Evolutionary conservation across 805 yeast species (phyloP), one percentile per base, ranked within the genome.

Genomic region (Clavispora asparagi): DNA sequence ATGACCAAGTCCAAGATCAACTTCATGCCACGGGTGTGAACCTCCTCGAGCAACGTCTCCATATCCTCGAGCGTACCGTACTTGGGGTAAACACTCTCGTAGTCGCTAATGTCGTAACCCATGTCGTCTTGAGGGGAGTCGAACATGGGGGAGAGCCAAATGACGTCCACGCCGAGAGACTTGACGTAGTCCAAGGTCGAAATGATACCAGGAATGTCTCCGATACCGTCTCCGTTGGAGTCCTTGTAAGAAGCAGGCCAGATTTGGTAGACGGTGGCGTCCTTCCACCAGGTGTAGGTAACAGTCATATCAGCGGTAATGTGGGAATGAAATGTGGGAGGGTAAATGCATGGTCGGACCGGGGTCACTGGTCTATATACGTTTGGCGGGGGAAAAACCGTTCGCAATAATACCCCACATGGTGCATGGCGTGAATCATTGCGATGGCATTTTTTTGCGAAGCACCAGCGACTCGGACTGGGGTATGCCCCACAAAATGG

Each of bases 221-320:
- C 84, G 45, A 76, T 57, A 37, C 85, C 85, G 58, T 79, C 84
- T 29, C 76, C 77, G 53, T 79, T 76, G 38, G 80, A 71, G 62
- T 79, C 85, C 53, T 78, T 76, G 65, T 70, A 79, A 29, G 81
- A 74, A 28, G 83, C 82, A 10, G 83, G 83, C 74, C 81, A 79
- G 52, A 79, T 73, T 60, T 79, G 85, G 60, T 79, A 79, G 16
- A 79, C 70, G 14, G 74, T 60, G 41, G 79, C 76, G 55, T 77
- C 76, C 62, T 78, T 77, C 83, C 83, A 79, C 85, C 82, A 72
- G 43, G 42, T 51, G 50, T 54, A 41, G 39, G 43, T 42, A 40
- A 47, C 51, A 45, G 58, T 49, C 61, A 58, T 58, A 11, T 19
- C 30, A 32, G 36, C 2, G 14, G 36, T 7, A 32, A 16, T 32